Conservation (phyloP, 2,329 filamentous ascomycete genomes). For the Venturiaceae sp. region DNA sequence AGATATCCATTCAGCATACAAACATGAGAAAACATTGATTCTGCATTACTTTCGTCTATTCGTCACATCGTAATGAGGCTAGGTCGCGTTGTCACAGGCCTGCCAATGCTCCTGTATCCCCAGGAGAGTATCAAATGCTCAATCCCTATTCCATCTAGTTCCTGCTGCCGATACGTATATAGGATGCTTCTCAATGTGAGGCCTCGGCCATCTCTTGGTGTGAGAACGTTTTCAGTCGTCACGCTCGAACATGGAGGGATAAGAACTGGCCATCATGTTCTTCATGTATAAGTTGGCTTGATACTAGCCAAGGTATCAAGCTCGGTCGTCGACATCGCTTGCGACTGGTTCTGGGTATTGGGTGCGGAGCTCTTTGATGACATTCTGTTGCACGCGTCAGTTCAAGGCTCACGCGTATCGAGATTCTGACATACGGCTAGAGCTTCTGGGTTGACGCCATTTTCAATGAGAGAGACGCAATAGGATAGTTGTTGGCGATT, state of each 20-base stretch:
- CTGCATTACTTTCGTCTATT: neutral
- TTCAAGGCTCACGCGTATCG: slow-evolving; percentile 56
- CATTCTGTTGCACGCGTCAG: slow-evolving; percentile 46
- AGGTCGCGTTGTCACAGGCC: too few species aligned
- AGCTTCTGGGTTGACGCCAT: slow-evolving; percentile 92
- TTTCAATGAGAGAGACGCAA: slow-evolving; percentile 94
- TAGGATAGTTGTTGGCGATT: slow-evolving; percentile 86
- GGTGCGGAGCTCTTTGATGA: slow-evolving; percentile 34
- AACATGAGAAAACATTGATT: neutral
- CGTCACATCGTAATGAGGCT: neutral
- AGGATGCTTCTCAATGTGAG: neutral
- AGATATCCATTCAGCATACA: neutral
- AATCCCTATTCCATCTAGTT: too few species aligned
- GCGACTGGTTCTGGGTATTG: slow-evolving; percentile 24
- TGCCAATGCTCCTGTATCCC: too few species aligned
- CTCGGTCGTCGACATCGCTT: slow-evolving; percentile 6
- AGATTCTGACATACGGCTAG: slow-evolving; percentile 59
- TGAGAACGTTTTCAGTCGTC: too few species aligned
- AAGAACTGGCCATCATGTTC: too few species aligned
- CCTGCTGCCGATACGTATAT: neutral
- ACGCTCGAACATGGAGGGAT: too few species aligned
- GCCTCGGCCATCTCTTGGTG: neutral
- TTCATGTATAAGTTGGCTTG: too few species aligned
- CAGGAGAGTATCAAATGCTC: neutral
- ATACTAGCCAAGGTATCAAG: too few species aligned